phyloP scores from a whole-genome alignment of 176 grass and related monocot genomes.

The Rhipidocladum racemiflorum region DNA sequence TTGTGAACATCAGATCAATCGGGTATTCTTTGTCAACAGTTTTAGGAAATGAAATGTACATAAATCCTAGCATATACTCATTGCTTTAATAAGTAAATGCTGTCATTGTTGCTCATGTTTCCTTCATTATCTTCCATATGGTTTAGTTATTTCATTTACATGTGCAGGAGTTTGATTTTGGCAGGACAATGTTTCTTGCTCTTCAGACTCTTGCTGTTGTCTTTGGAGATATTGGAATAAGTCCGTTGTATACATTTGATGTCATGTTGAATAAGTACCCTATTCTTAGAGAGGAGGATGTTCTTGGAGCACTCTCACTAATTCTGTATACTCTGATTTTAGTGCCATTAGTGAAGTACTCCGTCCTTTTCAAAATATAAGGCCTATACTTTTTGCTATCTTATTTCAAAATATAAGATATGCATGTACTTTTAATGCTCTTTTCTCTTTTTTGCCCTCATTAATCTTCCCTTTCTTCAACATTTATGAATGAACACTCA shows the following conservation, averaged over 20 bases:
- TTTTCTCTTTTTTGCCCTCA: no score
- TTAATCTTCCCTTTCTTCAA: no score
- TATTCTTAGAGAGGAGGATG: slow-evolving; percentile 71
- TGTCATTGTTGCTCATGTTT: slow-evolving; percentile 20
- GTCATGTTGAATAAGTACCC: slow-evolving; percentile 82
- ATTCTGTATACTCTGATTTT: slow-evolving; percentile 84
- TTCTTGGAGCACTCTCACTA: slow-evolving; percentile 88
- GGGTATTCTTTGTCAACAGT: neutral
- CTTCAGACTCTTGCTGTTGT: slow-evolving; percentile 90
- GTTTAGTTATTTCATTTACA: slow-evolving; percentile 53
- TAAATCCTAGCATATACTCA: neutral
- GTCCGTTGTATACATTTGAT: slow-evolving; percentile 95
- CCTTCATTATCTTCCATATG: slow-evolving; percentile 36
- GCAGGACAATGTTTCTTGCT: slow-evolving; percentile 62
- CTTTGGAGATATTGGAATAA: slow-evolving; percentile 91
- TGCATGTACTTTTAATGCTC: no score
- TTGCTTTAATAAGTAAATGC: neutral
- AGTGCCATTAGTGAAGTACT: slow-evolving; percentile 81
- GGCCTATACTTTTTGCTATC: no score
- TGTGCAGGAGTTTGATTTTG: slow-evolving; percentile 76
- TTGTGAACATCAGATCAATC: neutral
- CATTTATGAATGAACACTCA: no score
- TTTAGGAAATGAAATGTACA: neutral
- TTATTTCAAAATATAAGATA: no score
- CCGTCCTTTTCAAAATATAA: no score